Percentiles rank a stretch among this genome's conserved stretches.
Conservation (phyloP, 441 rosid species). For the Euphorbia celastroides region DNA sequence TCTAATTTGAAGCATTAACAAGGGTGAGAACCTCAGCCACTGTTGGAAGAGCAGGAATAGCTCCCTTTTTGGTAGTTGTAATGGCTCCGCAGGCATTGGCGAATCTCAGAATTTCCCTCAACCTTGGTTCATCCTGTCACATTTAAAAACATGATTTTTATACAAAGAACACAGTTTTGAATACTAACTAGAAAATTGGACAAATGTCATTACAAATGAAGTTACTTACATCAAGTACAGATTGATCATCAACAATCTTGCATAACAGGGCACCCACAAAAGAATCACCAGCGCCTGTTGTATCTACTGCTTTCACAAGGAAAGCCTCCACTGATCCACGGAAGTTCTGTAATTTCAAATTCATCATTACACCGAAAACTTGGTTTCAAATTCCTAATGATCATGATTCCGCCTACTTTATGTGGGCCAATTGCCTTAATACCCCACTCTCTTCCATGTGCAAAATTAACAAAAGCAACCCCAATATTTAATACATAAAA, state of each 20-base stretch:
- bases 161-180: no score
- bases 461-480: not conserved
- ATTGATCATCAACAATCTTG: slow-evolving; percentile 70
- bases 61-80: slow-evolving; percentile 92
- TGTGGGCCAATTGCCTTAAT: slow-evolving; percentile 1
- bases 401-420: no score
- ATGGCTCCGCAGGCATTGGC: slow-evolving; percentile 97
- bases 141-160: not conserved
- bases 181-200: no score
- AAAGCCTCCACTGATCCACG: slow-evolving; percentile 72
- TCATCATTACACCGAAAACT: not conserved
- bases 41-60: slow-evolving; percentile 85
- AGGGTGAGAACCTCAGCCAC: slow-evolving; percentile 48
- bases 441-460: slow-evolving; percentile 6
- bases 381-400: no score
- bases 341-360: slow-evolving; percentile 49
- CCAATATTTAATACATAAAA: not conserved
- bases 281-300: slow-evolving; percentile 97
- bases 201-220: no score
- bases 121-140: slow-evolving; percentile 57
- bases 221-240: slow-evolving; percentile 56
- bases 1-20: slow-evolving; percentile 32
- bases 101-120: slow-evolving; percentile 63
- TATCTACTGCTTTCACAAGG: slow-evolving; percentile 73
- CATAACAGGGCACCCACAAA: slow-evolving; percentile 82